Evolutionary conservation across 768 basidiomycete genomes (phyloP), one percentile per base, ranked within the genome.

Genomic region (Suillus plorans): DNA sequence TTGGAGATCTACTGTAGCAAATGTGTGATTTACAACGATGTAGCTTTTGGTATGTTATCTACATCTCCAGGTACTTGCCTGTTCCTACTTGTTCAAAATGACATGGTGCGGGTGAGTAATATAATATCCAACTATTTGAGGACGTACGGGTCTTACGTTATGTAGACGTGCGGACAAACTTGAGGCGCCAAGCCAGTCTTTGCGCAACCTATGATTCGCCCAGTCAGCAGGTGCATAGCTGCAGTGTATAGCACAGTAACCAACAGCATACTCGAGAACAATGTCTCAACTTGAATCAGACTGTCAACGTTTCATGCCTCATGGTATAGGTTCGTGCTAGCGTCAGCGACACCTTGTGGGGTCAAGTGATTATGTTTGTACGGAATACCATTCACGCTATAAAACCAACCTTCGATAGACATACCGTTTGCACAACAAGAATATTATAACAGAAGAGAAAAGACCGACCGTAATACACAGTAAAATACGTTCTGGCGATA

Each of bases 381-480:
- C 14, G 18, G 28, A 13, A 42, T 59, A 59, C 58, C 18, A 42
- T 59, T 59, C 58, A 59, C 58, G 28, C 58, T 13, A 18, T 59
- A 42, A 59, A 42, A 59, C 58, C 41, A 59, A 59, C 58, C 58
- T 42, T 44, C 58, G 58, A 59, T 59, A 59, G 58, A 59, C 58
- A 59, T 59, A 59, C 58, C 53, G 62, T 62, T 42, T 64, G 42
- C 44, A n/a, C 16, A 64, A 60, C 56, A 61, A 64, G 60, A 62
- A 42, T 63, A 62, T 64, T 39, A 64, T 63, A 61, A 55, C 49
- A 58, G 62, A 45, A 62, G 58, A 68, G 61, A 69, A 72, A 31
- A 58, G 65, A 77, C 76, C 75, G 64, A 77, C 76, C 75, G 74
- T 76, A 69, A 69, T 68, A 75, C 69, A 76, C 59, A 66, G 61